Base-by-base conservation (phyloP, 2,329 filamentous ascomycete species). In the Monosporascus ibericus region DNA sequence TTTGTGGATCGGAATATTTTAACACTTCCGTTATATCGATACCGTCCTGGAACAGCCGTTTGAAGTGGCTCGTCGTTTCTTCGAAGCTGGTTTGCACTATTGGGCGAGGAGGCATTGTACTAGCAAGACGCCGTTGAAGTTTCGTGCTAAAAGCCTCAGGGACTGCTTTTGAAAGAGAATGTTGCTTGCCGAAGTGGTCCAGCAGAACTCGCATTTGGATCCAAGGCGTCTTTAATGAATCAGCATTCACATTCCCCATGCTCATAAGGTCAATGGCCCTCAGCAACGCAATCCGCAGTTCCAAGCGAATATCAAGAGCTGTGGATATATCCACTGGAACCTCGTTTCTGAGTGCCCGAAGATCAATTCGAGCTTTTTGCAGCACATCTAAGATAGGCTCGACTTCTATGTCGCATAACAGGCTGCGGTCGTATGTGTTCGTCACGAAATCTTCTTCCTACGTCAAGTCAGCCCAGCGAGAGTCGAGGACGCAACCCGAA, bases 371-470 rank as follows among this genome's bases (percentile, higher is more conserved):
- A 7, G 73, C 58, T 1, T 68, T 68, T 42, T 74, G 69, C 1
- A 89, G 62, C 55, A 82, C 72, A 8, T 72, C 68, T 42, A 77
- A 72, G 24, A 90, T 76, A n/a, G 79, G 75, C 5, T 76, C 72
- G 2, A 77, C 69, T 17, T 81, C 74, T 52, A 92, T 77, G 15
- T 78, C 72, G 25, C 84, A 82, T 6, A 97, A 77, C 1, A 99
- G 75, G 14, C 82, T 84, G 38, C 92, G 82, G 60, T 91, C 87
- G 66, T 94, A 97, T 0, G 92, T 88, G 68, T 95, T 91, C 6
- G 90, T 92, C 20, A 95, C 90, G 66, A 99, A 96, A 65, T 99
- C 94, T 70, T 99, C 94, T 71, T 99, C 94, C 86, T 92, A 59
- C 17, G 20, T 14, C 3, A 8, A 37, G 48, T 65, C 22, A 65